Conservation (phyloP, 2,329 filamentous ascomycete genomes). For the Fusarium proliferatum region DNA sequence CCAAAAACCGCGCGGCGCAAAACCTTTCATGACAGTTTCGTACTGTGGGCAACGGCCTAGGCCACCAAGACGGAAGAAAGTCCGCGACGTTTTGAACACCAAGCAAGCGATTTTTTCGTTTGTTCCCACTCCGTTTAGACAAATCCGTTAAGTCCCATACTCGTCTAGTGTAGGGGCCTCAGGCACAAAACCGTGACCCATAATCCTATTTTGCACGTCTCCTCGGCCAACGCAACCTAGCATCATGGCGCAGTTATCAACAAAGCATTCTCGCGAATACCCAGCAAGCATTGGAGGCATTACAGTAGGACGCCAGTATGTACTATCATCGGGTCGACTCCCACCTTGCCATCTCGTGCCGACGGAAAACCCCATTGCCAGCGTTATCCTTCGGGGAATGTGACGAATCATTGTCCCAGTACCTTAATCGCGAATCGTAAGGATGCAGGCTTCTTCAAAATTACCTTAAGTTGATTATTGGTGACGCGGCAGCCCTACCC, state of each 20-base stretch:
- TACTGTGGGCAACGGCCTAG: constrained; percentile 35
- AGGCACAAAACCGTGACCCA: constrained; percentile 20
- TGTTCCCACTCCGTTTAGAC: constrained; percentile 31
- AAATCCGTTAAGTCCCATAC: constrained; percentile 20
- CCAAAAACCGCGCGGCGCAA: constrained; percentile 32
- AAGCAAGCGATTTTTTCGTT: constrained; percentile 16
- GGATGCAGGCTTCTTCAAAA: constrained; percentile 23
- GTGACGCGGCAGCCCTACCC: constrained; percentile 37
- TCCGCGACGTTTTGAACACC: constrained; percentile 33
- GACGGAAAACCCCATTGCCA: background rate
- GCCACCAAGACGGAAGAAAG: constrained; percentile 22
- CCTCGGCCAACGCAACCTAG: constrained; percentile 16
- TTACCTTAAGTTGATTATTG: constrained; percentile 30
- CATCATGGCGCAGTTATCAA: constrained; percentile 8
- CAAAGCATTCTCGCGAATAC: constrained; percentile 5
- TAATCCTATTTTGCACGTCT: background rate
- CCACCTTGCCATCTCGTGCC: constrained; percentile 6
- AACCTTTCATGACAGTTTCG: constrained; percentile 27
- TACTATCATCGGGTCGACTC: constrained; percentile 13
- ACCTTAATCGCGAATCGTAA: constrained; percentile 18
- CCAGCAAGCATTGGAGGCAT: background rate
- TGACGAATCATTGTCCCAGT: constrained; percentile 20
- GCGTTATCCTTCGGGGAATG: background rate
- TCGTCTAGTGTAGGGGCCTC: constrained; percentile 25
- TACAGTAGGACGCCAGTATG: background rate